Conservation (phyloP, 768 basidiomycete genomes). For the Russula brevipes region DNA sequence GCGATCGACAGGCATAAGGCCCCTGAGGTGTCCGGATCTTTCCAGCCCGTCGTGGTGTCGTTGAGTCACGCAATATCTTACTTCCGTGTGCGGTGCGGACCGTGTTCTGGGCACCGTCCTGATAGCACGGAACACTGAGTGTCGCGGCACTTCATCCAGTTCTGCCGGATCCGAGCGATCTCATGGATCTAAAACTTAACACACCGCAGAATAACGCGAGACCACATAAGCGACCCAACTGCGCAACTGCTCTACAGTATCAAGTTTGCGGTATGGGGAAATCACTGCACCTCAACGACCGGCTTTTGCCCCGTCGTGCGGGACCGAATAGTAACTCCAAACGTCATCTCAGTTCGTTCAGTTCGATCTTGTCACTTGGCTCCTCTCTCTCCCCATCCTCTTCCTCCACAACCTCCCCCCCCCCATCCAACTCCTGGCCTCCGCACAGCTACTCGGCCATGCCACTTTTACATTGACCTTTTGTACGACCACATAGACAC, state of each 20-base stretch:
- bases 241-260: not conserved
- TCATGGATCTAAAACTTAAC: not conserved
- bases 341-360: constrained; percentile 16
- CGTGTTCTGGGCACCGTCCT: not conserved
- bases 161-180: not conserved
- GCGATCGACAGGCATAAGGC: not conserved
- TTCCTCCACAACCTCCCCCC: not conserved
- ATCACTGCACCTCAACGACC: not conserved
- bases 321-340: not conserved
- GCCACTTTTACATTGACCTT: not conserved
- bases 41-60: no score
- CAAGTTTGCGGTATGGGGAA: not conserved
- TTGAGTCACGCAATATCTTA: not conserved
- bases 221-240: not conserved
- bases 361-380: not conserved
- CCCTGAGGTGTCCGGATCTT: not conserved
- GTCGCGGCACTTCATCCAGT: not conserved
- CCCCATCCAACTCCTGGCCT: not conserved
- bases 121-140: not conserved
- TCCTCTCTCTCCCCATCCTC: not conserved
- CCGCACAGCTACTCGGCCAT: not conserved
- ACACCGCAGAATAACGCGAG: not conserved
- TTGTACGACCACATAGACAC: not conserved
- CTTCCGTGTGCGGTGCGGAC: not conserved
- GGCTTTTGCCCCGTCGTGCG: not conserved